phyloP scores from a whole-genome alignment of 2,329 filamentous ascomycete genomes.

The Pleoardoris graminearum region DNA sequence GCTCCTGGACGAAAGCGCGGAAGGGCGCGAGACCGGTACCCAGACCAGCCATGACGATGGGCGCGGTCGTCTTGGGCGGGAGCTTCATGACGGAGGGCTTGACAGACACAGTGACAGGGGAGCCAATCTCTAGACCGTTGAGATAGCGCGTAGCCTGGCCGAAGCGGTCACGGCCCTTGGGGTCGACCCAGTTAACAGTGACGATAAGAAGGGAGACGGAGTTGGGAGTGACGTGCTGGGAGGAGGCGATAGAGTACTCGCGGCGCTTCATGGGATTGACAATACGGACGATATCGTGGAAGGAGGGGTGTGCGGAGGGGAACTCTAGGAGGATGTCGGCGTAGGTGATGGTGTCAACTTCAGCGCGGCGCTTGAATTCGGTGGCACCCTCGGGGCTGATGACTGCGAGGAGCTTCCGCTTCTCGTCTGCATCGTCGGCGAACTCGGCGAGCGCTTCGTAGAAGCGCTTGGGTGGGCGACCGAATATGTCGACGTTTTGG shows the following conservation, averaged over 20 bases:
- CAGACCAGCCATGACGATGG: slow-evolving; percentile 98
- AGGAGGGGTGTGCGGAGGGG: slow-evolving; percentile 80
- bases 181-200: slow-evolving; percentile 93
- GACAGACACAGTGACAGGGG: slow-evolving; percentile 85
- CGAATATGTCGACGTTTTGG: slow-evolving; percentile 95
- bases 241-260: slow-evolving; percentile 98
- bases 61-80: slow-evolving; percentile 81
- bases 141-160: slow-evolving; percentile 94
- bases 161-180: slow-evolving; percentile 82
- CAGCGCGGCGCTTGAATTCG: slow-evolving; percentile 89
- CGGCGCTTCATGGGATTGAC: slow-evolving; percentile 91
- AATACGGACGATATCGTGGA: slow-evolving; percentile 86
- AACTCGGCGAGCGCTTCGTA: slow-evolving; percentile 91
- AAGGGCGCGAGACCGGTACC: slow-evolving; percentile 98
- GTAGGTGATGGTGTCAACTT: slow-evolving; percentile 89
- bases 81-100: slow-evolving; percentile 99
- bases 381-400: slow-evolving; percentile 73
- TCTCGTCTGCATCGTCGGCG: slow-evolving; percentile 79
- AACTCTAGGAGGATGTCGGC: slow-evolving; percentile 90
- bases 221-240: slow-evolving; percentile 88
- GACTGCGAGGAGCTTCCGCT: slow-evolving; percentile 75
- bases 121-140: slow-evolving; percentile 71
- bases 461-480: slow-evolving; percentile 95
- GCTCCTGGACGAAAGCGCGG: slow-evolving; percentile 97
- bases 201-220: slow-evolving; percentile 96